Conservation (phyloP, 202 grass and related monocot species). For the Elaeis oleifera region DNA sequence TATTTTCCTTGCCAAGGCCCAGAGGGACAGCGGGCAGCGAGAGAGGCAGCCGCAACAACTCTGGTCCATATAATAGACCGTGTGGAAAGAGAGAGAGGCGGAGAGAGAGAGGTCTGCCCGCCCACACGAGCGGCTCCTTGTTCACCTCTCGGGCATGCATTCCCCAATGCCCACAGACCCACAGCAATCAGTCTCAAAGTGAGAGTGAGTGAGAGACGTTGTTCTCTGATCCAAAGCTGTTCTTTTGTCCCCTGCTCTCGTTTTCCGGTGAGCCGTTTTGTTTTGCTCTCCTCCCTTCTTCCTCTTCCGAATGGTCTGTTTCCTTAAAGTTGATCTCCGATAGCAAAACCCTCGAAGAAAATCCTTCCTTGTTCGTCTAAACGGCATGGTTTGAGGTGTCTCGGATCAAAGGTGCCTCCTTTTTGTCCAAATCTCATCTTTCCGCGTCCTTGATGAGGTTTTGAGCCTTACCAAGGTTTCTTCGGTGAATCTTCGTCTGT, state of each 20-base stretch:
- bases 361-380: no score
- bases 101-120: constrained; percentile 19
- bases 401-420: no score
- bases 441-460: no score
- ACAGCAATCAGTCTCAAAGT: constrained; percentile 51
- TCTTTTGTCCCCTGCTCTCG: constrained; percentile 12
- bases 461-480: no score
- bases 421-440: no score
- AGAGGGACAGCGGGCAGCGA: constrained; percentile 46
- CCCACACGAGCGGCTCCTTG: constrained; percentile 90
- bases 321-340: no score
- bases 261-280: constrained; percentile 9
- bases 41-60: no score
- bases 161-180: constrained; percentile 14
- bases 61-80: constrained; percentile 26
- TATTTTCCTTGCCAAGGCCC: constrained; percentile 38
- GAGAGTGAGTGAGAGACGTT: constrained; percentile 25
- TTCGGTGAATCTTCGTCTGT: no score
- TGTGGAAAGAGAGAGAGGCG: constrained; percentile 23
- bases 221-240: no score
- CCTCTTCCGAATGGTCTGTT: no score
- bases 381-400: no score
- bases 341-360: no score
- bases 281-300: background rate
- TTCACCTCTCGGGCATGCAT: constrained; percentile 21